Evolutionary conservation across 176 grass and related monocot species (phyloP).

Genomic region (sorghum (Sorghum bicolor)): DNA sequence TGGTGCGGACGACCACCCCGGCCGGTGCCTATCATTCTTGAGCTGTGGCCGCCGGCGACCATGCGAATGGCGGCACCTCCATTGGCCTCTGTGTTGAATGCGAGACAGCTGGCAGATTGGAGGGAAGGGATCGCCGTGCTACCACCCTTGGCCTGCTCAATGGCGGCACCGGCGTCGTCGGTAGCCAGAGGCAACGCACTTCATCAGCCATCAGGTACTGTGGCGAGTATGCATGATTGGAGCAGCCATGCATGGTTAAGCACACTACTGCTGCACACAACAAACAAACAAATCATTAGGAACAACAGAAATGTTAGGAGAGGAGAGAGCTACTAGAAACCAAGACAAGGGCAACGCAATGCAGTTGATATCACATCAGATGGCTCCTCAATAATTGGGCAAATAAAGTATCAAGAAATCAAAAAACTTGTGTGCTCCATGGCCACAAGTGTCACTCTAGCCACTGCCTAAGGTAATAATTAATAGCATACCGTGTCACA

Average conservation of each 20-base stretch:
- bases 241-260: background rate
- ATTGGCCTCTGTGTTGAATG: too few relatives aligned
- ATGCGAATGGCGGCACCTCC: too few relatives aligned
- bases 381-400: slow-evolving; percentile 15
- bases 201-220: too few relatives aligned
- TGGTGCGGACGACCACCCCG: too few relatives aligned
- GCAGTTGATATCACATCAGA: slow-evolving; percentile 33
- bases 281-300: background rate
- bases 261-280: background rate
- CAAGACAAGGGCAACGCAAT: background rate
- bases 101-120: too few relatives aligned
- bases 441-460: background rate
- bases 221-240: too few relatives aligned
- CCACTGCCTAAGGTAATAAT: background rate
- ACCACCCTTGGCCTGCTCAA: too few relatives aligned
- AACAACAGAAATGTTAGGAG: background rate
- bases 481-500: background rate
- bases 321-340: background rate
- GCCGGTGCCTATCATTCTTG: too few relatives aligned
- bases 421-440: background rate
- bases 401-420: background rate
- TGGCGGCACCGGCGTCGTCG: too few relatives aligned
- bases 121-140: too few relatives aligned
- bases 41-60: too few relatives aligned
- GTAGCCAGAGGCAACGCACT: too few relatives aligned